These are phyloP conservation scores for Thelephora ganbajun DNA, from an alignment of 768 basidiomycete genomes.

Conservation along the genomic window DNA sequence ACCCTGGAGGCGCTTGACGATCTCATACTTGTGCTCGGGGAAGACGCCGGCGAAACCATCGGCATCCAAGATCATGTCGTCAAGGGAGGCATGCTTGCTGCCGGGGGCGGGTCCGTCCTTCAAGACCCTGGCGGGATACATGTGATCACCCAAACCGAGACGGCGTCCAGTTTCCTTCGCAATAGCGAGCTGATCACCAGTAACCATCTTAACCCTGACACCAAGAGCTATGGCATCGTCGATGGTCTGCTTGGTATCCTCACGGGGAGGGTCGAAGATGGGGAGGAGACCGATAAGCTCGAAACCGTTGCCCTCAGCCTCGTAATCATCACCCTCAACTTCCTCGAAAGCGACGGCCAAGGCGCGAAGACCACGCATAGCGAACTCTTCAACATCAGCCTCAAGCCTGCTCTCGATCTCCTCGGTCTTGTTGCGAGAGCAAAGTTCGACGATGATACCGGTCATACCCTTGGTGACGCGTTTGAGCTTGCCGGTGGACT, in stretches of 20 bases:
- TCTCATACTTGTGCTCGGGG: constrained; percentile 99
- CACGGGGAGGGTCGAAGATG: constrained; percentile 96
- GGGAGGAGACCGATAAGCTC: constrained; percentile 94
- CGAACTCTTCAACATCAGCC: constrained; percentile 92
- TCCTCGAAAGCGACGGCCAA: constrained; percentile 95
- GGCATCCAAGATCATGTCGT: constrained; percentile 99
- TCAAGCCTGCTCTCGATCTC: constrained; percentile 86
- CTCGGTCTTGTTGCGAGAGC: constrained; percentile 93
- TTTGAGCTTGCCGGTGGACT: constrained; percentile 90
- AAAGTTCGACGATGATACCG: constrained; percentile 94
- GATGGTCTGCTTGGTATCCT: constrained; percentile 97
- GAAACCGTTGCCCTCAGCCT: constrained; percentile 90
- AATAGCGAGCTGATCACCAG: constrained; percentile 99
- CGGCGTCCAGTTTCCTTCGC: constrained; percentile 98
- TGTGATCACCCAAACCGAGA: constrained; percentile 96
- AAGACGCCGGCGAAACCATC: constrained; percentile 99
- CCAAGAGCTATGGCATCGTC: constrained; percentile 93
- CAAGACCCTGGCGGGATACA: constrained; percentile 98
- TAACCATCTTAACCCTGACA: constrained; percentile 99
- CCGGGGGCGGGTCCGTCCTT: constrained; percentile 91
- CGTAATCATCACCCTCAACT: constrained; percentile 65
- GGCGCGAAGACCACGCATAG: constrained; percentile 90
- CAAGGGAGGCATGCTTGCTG: constrained; percentile 69
- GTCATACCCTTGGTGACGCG: constrained; percentile 99
- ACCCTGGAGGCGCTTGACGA: constrained; percentile 95